Conservation (phyloP, 2,329 filamentous ascomycete species). For the Pochonia chlamydosporia region DNA sequence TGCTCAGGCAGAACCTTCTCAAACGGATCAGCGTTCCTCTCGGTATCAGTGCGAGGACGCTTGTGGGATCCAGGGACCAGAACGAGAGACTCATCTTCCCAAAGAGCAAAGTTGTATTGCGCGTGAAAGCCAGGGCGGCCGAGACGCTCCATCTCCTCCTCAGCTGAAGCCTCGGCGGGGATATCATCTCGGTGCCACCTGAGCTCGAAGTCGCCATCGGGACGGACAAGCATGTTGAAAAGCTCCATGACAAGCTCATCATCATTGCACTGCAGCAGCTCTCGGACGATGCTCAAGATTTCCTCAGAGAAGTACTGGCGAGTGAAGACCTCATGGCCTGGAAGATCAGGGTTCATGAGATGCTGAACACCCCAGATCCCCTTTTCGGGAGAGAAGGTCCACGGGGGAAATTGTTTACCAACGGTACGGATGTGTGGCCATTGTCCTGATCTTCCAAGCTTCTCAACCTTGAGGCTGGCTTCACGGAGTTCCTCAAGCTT, state of each 20-base stretch:
- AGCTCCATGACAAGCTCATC: conserved; percentile 77
- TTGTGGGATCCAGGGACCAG: conserved; percentile 73
- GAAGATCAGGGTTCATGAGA: conserved; percentile 68
- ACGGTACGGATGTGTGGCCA: conserved; percentile 83
- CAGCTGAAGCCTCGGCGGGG: conserved; percentile 53
- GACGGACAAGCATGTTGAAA: conserved; percentile 78
- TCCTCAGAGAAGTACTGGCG: conserved; percentile 65
- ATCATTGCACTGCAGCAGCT: conserved; percentile 52
- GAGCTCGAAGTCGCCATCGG: conserved; percentile 64
- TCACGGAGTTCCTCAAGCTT: conserved; percentile 54
- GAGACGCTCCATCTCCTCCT: conserved; percentile 62
- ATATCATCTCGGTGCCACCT: conserved; percentile 87
- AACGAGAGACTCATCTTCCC: conserved; percentile 66
- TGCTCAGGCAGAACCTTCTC: conserved; percentile 57
- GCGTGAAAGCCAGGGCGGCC: conserved; percentile 61
- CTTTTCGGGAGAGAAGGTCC: conserved; percentile 52
- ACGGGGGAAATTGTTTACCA: conserved; percentile 87
- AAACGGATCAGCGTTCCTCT: conserved; percentile 63
- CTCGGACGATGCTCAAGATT: conserved; percentile 57
- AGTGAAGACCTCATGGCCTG: conserved; percentile 56
- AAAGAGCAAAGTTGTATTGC: conserved; percentile 84
- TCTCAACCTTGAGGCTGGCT: conserved; percentile 52
- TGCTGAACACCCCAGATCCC: conserved; percentile 92
- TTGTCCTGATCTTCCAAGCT: conserved; percentile 58
- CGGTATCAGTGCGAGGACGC: conserved; percentile 62